Conservation (phyloP, 2,329 filamentous ascomycete genomes). For the Cordyceps militaris region DNA sequence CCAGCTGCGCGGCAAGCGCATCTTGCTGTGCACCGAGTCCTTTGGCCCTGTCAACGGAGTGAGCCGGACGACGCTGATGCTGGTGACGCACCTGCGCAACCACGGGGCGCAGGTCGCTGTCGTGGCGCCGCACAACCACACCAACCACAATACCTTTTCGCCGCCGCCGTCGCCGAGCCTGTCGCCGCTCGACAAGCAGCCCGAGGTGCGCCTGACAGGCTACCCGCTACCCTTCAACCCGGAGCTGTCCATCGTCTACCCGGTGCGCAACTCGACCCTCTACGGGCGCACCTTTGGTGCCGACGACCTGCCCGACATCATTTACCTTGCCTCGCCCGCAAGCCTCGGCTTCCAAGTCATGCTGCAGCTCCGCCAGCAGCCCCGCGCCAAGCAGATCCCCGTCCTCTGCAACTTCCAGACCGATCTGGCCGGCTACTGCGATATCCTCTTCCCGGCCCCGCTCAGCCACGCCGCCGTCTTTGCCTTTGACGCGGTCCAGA, state of each 20-base stretch:
- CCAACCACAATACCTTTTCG: constrained; percentile 47
- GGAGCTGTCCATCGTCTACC: constrained; percentile 62
- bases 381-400: constrained; percentile 45
- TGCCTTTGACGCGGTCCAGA: constrained; percentile 56
- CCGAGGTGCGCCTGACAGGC: constrained; percentile 54
- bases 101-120: constrained; percentile 59
- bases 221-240: constrained; percentile 66
- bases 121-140: constrained; percentile 55
- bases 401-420: constrained; percentile 67
- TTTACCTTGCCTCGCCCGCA: constrained; percentile 64
- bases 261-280: constrained; percentile 56
- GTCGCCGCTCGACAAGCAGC: constrained; percentile 26
- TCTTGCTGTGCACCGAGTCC: constrained; percentile 63
- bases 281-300: constrained; percentile 52
- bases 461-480: constrained; percentile 55
- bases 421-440: constrained; percentile 61
- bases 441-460: constrained; percentile 59
- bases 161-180: constrained; percentile 31
- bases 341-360: constrained; percentile 65
- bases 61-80: constrained; percentile 60
- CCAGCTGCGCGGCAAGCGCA: constrained; percentile 50
- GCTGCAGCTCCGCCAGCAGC: constrained; percentile 58
- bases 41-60: constrained; percentile 70
- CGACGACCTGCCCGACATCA: constrained; percentile 49
- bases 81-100: constrained; percentile 59